phyloP scores from a whole-genome alignment of 2,329 filamentous ascomycete genomes.

The Ascochyta koolunga region DNA sequence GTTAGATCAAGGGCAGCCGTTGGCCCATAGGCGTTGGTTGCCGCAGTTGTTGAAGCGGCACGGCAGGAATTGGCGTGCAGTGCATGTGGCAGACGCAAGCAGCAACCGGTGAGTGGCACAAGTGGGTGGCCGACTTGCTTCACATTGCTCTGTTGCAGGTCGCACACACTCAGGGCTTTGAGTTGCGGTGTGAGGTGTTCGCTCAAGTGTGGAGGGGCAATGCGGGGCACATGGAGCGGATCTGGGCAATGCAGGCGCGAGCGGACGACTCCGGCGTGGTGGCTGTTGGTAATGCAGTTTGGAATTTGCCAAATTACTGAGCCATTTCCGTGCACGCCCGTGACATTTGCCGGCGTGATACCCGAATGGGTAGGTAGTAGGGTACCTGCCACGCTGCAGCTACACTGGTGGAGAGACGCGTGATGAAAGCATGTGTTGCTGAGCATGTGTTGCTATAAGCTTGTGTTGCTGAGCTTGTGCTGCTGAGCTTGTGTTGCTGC shows the following conservation, averaged over 20 bases:
- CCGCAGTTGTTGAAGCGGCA: conserved; percentile 6
- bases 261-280: conserved; percentile 6
- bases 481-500: too few species aligned
- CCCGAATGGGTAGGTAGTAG: not conserved
- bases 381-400: conserved; percentile 2
- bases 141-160: conserved; percentile 11
- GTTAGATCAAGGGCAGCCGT: not conserved
- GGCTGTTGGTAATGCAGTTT: not conserved
- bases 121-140: conserved; percentile 1
- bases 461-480: too few species aligned
- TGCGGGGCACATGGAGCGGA: conserved; percentile 5
- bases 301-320: not conserved
- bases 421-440: not conserved
- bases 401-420: not conserved
- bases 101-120: not conserved
- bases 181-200: conserved; percentile 18
- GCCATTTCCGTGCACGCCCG: not conserved
- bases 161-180: conserved; percentile 8
- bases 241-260: not conserved
- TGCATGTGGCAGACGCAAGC: conserved; percentile 6
- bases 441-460: too few species aligned
- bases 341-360: conserved; percentile 1
- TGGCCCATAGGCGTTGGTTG: conserved; percentile 1
- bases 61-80: conserved; percentile 4
- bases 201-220: conserved; percentile 1